phyloP scores from a whole-genome alignment of 179 eudicot genomes.

The Vitellaria paradoxa region DNA sequence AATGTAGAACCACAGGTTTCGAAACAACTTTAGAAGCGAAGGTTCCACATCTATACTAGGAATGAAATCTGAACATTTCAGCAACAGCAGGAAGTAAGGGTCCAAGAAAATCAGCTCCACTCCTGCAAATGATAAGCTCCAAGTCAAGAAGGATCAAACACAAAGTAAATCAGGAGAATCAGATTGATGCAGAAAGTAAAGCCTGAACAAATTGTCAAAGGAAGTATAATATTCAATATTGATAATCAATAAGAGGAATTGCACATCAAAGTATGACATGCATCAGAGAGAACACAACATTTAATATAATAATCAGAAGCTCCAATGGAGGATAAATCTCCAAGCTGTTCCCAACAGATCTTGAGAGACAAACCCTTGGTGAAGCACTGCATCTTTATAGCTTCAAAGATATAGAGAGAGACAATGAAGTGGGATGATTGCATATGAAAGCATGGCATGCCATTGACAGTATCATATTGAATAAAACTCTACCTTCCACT shows the following conservation, averaged over 20 bases:
- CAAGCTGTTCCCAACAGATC: too few species aligned
- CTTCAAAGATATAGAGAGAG: too few species aligned
- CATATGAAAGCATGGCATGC: neutral
- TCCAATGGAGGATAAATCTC: too few species aligned
- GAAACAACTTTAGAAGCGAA: conserved; percentile 86
- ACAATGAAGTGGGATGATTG: too few species aligned
- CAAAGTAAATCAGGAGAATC: neutral
- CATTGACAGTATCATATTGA: neutral
- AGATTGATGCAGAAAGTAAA: neutral
- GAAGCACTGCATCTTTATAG: too few species aligned
- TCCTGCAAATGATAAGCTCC: conserved; percentile 48
- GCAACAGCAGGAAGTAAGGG: conserved; percentile 98
- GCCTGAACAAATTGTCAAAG: neutral
- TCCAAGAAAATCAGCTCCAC: conserved; percentile 99
- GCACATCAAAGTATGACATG: neutral
- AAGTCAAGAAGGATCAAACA: conserved; percentile 6
- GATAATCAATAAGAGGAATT: neutral
- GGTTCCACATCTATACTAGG: conserved; percentile 88
- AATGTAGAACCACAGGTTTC: conserved; percentile 95
- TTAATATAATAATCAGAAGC: too few species aligned
- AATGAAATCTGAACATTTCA: conserved; percentile 93
- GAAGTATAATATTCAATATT: neutral
- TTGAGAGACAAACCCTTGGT: too few species aligned
- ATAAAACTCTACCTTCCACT: conserved; percentile 72
- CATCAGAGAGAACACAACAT: neutral